A percentile compares a stretch with the other conserved stretches of the same genome.
Evolutionary conservation across 1,284 basidiomycete species (phyloP).

Genomic region (Melanopsichium pennsylvanicum): DNA sequence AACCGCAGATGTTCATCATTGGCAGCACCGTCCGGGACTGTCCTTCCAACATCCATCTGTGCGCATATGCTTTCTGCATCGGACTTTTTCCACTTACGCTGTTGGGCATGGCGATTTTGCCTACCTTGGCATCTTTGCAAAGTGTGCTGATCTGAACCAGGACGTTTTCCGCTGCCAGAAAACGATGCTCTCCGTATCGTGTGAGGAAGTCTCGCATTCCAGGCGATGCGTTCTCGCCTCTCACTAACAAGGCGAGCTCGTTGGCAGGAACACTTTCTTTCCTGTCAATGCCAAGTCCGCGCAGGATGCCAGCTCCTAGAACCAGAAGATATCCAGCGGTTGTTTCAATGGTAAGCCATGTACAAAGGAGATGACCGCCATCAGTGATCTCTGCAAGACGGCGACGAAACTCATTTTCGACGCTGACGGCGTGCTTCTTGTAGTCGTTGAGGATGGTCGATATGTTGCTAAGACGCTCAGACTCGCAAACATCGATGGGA

Average conservation of each 20-base stretch:
- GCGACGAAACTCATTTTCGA: conserved; percentile 12
- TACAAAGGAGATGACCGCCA: conserved; percentile 6
- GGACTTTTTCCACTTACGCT: background rate
- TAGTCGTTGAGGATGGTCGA: conserved; percentile 18
- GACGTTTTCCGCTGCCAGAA: conserved; percentile 33
- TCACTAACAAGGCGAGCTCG: conserved; percentile 21
- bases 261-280: conserved; percentile 17
- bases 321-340: conserved; percentile 29
- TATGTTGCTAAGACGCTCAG: conserved; percentile 9
- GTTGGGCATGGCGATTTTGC: background rate
- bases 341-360: conserved; percentile 25
- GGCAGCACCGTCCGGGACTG: conserved; percentile 31
- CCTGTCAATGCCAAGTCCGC: conserved; percentile 33
- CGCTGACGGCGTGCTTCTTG: background rate
- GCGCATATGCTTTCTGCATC: background rate
- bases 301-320: conserved; percentile 18
- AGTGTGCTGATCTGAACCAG: conserved; percentile 20
- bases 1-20: conserved; percentile 24
- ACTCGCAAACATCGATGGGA: conserved; percentile 10
- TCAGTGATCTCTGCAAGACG: conserved; percentile 2
- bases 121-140: conserved; percentile 14
- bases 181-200: conserved; percentile 23
- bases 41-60: conserved; percentile 17
- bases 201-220: conserved; percentile 22
- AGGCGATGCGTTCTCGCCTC: conserved; percentile 22